Evolutionary conservation across 2,329 filamentous ascomycete genomes (phyloP), one percentile per base, ranked within the genome.

Genomic region (Bretziella fagacearum): DNA sequence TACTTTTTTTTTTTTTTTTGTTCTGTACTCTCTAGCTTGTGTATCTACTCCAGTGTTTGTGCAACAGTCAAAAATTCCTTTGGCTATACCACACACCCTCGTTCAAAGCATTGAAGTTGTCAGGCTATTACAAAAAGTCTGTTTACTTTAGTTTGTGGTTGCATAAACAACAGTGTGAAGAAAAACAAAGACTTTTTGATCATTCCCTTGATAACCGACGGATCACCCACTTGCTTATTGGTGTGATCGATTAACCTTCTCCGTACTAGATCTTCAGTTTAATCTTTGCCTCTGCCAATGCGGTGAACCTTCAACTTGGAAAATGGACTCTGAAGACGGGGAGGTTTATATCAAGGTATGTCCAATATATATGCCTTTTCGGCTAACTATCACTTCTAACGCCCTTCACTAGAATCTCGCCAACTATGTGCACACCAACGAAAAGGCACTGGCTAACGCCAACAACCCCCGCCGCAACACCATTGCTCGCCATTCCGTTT

Each of bases 371-470:
- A 18, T 11, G 27, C 3, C 7, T 5, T 15, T 36, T 30, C 8
- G 30, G 25, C 40, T 29, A 40, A 10, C 29, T 17, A 23, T 45
- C 49, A 52, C 45, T 39, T 20, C 35, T 22, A 39, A 20, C 18
- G 13, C 7, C 20, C 56, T 51, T 56, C 52, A 62, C 66, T 62
- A 95, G 89, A 91, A 93, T 72, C 74, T 98, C 61, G 87, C 89
- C 60, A 81, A 81, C 65, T 96, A 94, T 65, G 86, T 98, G 65
- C 85, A 87, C 53, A 94, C 86, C 48, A 86, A 98, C 68, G 91
- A 98, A 65, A 93, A 93, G 66, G 89, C 87, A 30, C 75, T 98
- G 53, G 91, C 91, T 60, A 96, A 96, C 67, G 89, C 89, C 56
- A 70, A 95, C 53, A 89, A 95, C 63, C 72, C 93, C 56, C 80